phyloP scores from a whole-genome alignment of 257 asterid genomes.

The Plectranthus barbatus region DNA sequence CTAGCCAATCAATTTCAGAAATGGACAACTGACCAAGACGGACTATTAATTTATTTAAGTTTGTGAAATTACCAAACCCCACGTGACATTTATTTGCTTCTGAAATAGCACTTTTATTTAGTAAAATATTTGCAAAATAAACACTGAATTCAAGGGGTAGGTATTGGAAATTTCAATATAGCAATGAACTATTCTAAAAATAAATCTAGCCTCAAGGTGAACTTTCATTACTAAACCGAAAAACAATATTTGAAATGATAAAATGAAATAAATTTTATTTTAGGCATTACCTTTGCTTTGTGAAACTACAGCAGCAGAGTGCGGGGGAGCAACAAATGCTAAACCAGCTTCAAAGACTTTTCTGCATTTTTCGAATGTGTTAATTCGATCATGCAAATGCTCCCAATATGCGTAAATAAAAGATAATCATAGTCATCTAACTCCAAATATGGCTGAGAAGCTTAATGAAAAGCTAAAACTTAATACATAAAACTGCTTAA shows the following conservation, averaged over 20 bases:
- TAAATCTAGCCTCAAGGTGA: not conserved
- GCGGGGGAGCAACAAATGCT: constrained; percentile 31
- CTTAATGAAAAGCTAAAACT: not conserved
- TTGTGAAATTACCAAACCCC: not conserved
- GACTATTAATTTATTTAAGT: too few species aligned
- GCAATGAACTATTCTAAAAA: not conserved
- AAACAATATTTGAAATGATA: too few species aligned
- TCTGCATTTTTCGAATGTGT: constrained; percentile 35
- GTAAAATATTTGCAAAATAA: not conserved
- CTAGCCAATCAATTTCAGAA: too few species aligned
- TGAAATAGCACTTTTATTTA: not conserved
- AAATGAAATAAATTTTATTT: not conserved
- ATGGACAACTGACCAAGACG: too few species aligned
- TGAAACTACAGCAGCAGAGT: constrained; percentile 28
- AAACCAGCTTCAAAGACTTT: constrained; percentile 47
- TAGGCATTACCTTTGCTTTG: constrained; percentile 39
- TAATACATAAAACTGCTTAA: not conserved
- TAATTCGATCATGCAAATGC: constrained; percentile 5
- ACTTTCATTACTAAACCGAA: not conserved
- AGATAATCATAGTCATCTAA: not conserved
- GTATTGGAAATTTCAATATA: not conserved
- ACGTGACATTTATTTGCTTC: not conserved
- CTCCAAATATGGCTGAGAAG: not conserved
- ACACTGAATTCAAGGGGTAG: not conserved
- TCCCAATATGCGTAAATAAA: not conserved